Conservation (phyloP, 164 flowering plant species). For the Stephania cephalantha region DNA sequence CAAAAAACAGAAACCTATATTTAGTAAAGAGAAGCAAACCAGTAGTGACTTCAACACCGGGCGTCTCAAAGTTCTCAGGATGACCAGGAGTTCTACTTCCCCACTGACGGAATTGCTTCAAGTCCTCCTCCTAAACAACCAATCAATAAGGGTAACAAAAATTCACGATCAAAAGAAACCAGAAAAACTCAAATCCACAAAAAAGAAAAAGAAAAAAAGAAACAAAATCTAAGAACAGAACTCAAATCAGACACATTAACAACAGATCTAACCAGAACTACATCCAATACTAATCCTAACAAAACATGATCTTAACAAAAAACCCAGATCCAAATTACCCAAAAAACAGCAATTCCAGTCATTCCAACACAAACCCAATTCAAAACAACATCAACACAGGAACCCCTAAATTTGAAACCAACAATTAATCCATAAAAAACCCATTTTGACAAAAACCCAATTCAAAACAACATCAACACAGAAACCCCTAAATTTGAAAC, state of each 20-base stretch:
- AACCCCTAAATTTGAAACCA: slow-evolving; percentile 4
- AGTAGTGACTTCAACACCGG: slow-evolving; percentile 98
- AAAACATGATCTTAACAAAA: neutral
- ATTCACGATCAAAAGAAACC: neutral
- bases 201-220: too few relatives aligned
- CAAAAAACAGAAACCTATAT: neutral
- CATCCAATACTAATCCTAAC: too few relatives aligned
- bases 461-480: neutral
- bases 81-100: slow-evolving; percentile 97
- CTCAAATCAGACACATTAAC: neutral
- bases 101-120: slow-evolving; percentile 95
- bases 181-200: neutral
- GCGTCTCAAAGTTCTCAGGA: slow-evolving; percentile 98
- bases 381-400: neutral
- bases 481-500: slow-evolving; percentile 7
- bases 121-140: slow-evolving; percentile 67
- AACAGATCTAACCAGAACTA: neutral
- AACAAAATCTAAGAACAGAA: neutral
- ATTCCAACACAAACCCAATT: neutral
- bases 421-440: neutral
- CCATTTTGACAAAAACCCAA: neutral
- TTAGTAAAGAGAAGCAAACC: slow-evolving; percentile 37
- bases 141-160: neutral
- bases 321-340: neutral
- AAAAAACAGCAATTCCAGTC: neutral